Base-by-base conservation (phyloP, 768 basidiomycete species). In the Naganishia onofrii region DNA sequence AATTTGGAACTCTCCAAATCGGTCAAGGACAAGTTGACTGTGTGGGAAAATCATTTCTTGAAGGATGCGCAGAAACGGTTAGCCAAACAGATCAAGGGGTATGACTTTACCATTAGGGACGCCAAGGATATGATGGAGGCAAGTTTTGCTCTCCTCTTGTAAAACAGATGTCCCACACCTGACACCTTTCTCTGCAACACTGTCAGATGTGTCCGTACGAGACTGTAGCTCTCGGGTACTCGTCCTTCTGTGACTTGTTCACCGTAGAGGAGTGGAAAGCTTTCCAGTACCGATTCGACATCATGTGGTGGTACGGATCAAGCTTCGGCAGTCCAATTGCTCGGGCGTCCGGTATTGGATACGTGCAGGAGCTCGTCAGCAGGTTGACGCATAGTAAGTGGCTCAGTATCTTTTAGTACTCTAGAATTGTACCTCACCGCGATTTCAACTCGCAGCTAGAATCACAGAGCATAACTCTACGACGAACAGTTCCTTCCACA, bases 191-290 rank as follows among this genome's bases (percentile, higher is more conserved):
- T 31, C 51, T 66, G 3, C 28, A 17, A 2, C 19, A 19, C 26
- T 29, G 42, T 5, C 42, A 71, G 55, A 66, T 56, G 53, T 72
- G 71, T 51, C 68, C 71, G 17, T 72, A 65, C 44, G 70, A 79
- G 90, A 93, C 94, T 21, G 94, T 95, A 54, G 90, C 92, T 0
- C 84, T 95, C 13, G 93, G 92, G 10, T 94, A 92, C 77, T 93
- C 91, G 19, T 89, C 88, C 72, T 97, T 94, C 82, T 97, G 93
- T 73, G 87, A 88, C 67, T 83, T 96, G 2, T 97, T 97, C 81
- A 92, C 91, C 0, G 85, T 89, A 75, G 88, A 91, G 53, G 93
- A 96, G 80, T 97, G 93, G 93, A 88, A 90, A 77, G 92, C 92
- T 0, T 95, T 93, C 78, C 86, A 91, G 78, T 95, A 96, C 72